Evolutionary conservation across 1,284 basidiomycete species (phyloP).

Genomic region (Ceratorhiza oryzae-sativae): DNA sequence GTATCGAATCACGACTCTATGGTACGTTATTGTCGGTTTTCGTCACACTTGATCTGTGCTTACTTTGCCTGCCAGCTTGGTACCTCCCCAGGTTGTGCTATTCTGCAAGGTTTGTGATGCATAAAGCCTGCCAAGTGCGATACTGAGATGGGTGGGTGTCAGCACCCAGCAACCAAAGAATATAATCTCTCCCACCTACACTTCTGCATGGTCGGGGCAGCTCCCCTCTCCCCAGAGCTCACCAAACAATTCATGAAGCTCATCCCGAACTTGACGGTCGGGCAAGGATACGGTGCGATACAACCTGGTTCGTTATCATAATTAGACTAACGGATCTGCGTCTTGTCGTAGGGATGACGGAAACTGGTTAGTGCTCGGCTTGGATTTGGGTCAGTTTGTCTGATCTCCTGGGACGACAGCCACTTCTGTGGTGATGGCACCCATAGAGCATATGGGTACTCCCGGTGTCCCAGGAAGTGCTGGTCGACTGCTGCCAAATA

Average conservation of each 20-base stretch:
- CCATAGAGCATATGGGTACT: constrained; percentile 17
- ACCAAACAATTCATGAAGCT: constrained; percentile 61
- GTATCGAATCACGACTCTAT: constrained; percentile 69
- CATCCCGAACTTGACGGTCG: constrained; percentile 66
- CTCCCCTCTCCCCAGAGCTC: constrained; percentile 73
- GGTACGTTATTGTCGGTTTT: constrained; percentile 54
- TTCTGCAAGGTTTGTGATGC: constrained; percentile 61
- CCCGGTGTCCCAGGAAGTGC: constrained; percentile 63
- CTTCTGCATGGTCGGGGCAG: constrained; percentile 72
- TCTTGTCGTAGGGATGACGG: constrained; percentile 53
- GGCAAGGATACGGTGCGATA: constrained; percentile 67
- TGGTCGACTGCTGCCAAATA: constrained; percentile 64
- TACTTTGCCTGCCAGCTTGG: constrained; percentile 57
- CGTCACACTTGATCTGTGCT: constrained; percentile 40
- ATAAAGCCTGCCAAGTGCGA: background rate
- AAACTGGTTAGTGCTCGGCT: constrained; percentile 54
- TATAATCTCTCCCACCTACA: constrained; percentile 70
- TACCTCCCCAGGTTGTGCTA: constrained; percentile 69
- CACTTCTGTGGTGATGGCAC: constrained; percentile 40
- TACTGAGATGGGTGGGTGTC: background rate
- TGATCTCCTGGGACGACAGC: background rate
- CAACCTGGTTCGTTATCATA: too few species aligned
- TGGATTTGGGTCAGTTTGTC: background rate
- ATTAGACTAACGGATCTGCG: background rate
- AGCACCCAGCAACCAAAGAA: constrained; percentile 72